Conservation (phyloP, 108 stramenopile species). For the Skeletonema marinoi region DNA sequence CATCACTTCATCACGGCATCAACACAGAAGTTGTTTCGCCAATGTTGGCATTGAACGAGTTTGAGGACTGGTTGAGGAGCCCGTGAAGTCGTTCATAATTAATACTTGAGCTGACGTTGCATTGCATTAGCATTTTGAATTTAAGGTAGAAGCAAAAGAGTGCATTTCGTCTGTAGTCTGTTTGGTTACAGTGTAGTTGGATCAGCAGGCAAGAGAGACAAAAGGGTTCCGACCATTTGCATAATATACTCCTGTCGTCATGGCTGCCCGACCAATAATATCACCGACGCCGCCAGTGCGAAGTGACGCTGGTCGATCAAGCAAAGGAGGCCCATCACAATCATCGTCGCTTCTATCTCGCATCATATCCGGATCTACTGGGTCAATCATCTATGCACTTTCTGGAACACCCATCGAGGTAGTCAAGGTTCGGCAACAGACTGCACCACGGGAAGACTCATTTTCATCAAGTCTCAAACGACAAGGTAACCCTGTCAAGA, state of each 20-base stretch:
- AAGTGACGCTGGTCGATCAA: not conserved
- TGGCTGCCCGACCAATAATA: not conserved
- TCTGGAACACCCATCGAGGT: slow-evolving; percentile 78
- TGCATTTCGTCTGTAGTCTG: too few species aligned
- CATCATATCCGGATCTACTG: slow-evolving; percentile 65
- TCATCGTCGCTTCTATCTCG: slow-evolving; percentile 28
- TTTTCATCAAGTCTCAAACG: not conserved
- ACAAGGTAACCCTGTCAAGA: not conserved
- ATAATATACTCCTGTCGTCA: not conserved
- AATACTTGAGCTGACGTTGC: too few species aligned
- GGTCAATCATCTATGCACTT: slow-evolving; percentile 62
- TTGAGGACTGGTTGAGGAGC: too few species aligned
- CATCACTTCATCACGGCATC: too few species aligned
- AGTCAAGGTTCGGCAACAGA: slow-evolving; percentile 75
- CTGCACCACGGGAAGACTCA: not conserved
- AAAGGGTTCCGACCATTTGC: too few species aligned
- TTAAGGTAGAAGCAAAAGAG: too few species aligned
- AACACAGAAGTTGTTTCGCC: too few species aligned
- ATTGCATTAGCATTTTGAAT: too few species aligned
- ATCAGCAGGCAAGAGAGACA: too few species aligned
- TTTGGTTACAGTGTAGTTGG: too few species aligned
- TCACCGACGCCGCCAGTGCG: not conserved
- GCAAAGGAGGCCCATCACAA: not conserved
- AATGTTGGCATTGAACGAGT: too few species aligned
- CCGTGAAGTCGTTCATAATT: too few species aligned